Evolutionary conservation across 2,329 filamentous ascomycete genomes (phyloP), one percentile per base, ranked within the genome.

Genomic region (Arthrobotrys entomopaga): DNA sequence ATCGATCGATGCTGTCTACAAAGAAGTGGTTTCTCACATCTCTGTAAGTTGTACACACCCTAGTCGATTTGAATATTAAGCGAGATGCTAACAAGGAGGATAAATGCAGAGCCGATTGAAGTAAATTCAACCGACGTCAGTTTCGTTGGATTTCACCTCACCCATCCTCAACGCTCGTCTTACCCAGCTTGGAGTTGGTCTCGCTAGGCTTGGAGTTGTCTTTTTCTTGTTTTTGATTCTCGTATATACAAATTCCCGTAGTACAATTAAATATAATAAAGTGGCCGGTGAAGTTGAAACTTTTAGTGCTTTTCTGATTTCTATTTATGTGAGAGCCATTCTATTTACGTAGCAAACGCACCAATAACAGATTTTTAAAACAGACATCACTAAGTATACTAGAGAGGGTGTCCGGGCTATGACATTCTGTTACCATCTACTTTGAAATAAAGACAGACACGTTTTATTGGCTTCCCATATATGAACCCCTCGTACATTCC

Each of bases 1-100:
- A 57, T 43, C 40, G 7, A 61, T 73, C 22, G 69, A 73, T 52
- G 54, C 61, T 8, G 69, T 73, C 26, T 73, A 73, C 26, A 65
- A 65, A 15, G 69, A 65, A 15, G 69, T 73, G 13, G 61, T 66
- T 20, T 26, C 61, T 13, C 56, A 73, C 19, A 66, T 73, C 48
- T 54, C 69, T 7, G 69, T 73, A 63, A 73, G 69, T 58, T 52
- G 10, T 5, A 34, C 24, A 20, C 13, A 22, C 26, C 24, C 13
- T 19, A 42, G 15, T 46, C 4, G 34, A 6, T 26, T 48, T 57
- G 48, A 13, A 20, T 46, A 46, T 20, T n/a, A 26, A 65, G 22
- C 26, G 19, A 20, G 20, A 50, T 52, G 26, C 53, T 65, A 65
- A 72, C 13, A 16, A n/a, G 10, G 2, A 34, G 13, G 2, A 29